Evolutionary conservation across 2,329 filamentous ascomycete species (phyloP).

Genomic region (Cercospora sesami): DNA sequence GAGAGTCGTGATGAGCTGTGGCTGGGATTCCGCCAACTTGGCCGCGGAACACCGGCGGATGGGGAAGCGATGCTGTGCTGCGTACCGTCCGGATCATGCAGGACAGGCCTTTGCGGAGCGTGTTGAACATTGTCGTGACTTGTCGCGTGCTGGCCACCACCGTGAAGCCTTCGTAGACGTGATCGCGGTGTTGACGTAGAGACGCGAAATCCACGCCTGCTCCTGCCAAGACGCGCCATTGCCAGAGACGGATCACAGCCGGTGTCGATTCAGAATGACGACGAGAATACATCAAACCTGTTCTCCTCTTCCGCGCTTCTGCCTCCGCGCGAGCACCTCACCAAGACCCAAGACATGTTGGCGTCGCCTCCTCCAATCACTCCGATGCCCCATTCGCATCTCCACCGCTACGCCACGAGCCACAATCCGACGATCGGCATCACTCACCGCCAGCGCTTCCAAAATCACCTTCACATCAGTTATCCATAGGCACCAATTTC

Average conservation of each 20-base stretch:
- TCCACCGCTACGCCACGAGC: background rate
- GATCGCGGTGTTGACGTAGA: background rate
- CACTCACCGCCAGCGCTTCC: background rate
- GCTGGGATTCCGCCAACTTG: background rate
- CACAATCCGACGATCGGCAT: background rate
- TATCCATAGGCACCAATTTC: slow-evolving; percentile 8
- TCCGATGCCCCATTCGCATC: background rate
- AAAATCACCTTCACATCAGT: background rate
- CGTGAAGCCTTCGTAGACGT: background rate
- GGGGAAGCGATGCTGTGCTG: background rate
- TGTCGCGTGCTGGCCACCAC: background rate
- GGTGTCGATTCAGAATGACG: background rate
- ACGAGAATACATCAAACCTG: background rate
- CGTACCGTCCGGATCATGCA: background rate
- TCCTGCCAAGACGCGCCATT: background rate
- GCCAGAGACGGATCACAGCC: background rate
- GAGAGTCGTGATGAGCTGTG: background rate
- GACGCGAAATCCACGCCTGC: background rate
- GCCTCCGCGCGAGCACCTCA: background rate
- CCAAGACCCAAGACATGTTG: background rate
- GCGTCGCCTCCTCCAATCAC: background rate
- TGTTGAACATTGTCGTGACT: background rate
- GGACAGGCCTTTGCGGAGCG: background rate
- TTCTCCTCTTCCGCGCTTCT: background rate
- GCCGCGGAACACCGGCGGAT: slow-evolving; percentile 4